phyloP scores from a whole-genome alignment of 495 filamentous ascomycete genomes.

The Amphirosellinia nigrospora region DNA sequence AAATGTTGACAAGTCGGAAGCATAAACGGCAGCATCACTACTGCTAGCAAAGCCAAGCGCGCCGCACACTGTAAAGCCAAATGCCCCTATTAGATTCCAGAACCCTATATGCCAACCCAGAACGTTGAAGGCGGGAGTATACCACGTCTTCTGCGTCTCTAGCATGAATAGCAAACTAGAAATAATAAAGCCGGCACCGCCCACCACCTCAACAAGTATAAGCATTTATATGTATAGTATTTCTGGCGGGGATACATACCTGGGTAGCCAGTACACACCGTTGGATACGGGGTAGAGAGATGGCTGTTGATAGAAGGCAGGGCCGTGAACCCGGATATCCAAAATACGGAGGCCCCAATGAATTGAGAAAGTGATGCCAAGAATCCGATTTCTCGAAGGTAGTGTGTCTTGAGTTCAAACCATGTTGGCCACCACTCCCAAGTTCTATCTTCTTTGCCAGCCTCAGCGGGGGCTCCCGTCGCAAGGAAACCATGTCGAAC shows the following conservation, averaged over 20 bases:
- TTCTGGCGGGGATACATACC: background rate
- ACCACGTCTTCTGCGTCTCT: constrained; percentile 74
- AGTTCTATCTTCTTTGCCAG: constrained; percentile 24
- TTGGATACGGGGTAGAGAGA: constrained; percentile 44
- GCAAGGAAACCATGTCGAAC: constrained; percentile 5
- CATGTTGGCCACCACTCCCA: constrained; percentile 69
- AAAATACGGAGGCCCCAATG: constrained; percentile 69
- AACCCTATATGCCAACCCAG: constrained; percentile 62
- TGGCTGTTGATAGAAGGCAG: constrained; percentile 62
- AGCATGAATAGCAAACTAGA: constrained; percentile 68
- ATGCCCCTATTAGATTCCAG: constrained; percentile 57
- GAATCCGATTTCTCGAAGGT: constrained; percentile 72
- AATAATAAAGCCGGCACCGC: constrained; percentile 68
- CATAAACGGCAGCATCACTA: constrained; percentile 52
- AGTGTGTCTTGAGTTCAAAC: constrained; percentile 64
- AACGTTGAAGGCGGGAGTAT: constrained; percentile 58
- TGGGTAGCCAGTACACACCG: constrained; percentile 64
- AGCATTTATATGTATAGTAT: background rate
- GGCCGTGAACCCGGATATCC: constrained; percentile 70
- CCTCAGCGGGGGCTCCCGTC: background rate
- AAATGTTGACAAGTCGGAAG: constrained; percentile 65
- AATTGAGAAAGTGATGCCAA: constrained; percentile 67
- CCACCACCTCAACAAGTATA: constrained; percentile 59
- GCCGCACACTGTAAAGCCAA: constrained; percentile 74
- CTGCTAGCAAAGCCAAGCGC: constrained; percentile 61